Conservation (phyloP, 805 yeast genomes). For the Candida koratica region DNA sequence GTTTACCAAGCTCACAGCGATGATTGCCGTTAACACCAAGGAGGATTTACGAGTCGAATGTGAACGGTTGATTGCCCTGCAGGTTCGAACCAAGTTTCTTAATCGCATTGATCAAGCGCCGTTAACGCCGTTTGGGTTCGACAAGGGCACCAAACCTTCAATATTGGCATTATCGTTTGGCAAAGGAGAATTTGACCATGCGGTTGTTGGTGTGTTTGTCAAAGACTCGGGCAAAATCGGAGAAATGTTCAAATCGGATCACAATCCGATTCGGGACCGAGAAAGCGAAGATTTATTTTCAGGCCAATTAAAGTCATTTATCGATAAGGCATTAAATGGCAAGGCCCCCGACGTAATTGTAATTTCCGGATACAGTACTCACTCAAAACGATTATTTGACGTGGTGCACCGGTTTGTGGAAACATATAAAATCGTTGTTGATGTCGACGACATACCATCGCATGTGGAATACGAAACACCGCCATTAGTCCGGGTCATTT, state of each 20-base stretch:
- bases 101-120: slow-evolving; percentile 90
- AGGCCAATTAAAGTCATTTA: slow-evolving; percentile 64
- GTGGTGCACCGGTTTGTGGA: slow-evolving; percentile 54
- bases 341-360: slow-evolving; percentile 82
- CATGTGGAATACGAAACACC: slow-evolving; percentile 28
- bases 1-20: slow-evolving; percentile 59
- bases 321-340: slow-evolving; percentile 53
- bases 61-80: slow-evolving; percentile 62
- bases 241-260: slow-evolving; percentile 74
- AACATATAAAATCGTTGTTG: slow-evolving; percentile 50
- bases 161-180: slow-evolving; percentile 83
- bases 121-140: slow-evolving; percentile 72
- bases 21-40: slow-evolving; percentile 70
- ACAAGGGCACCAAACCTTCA: slow-evolving; percentile 78
- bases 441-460: slow-evolving; percentile 41
- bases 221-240: slow-evolving; percentile 78
- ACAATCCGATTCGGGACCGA: slow-evolving; percentile 52
- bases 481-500: slow-evolving; percentile 65
- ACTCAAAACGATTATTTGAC: slow-evolving; percentile 57
- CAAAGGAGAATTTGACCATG: slow-evolving; percentile 78
- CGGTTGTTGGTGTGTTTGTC: slow-evolving; percentile 75
- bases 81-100: slow-evolving; percentile 66
- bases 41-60: slow-evolving; percentile 77
- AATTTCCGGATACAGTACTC: slow-evolving; percentile 81
- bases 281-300: slow-evolving; percentile 44